Evolutionary conservation across 345 rosid species (phyloP), one percentile per base, ranked within the genome.

Genomic region (Aquilaria malaccensis): DNA sequence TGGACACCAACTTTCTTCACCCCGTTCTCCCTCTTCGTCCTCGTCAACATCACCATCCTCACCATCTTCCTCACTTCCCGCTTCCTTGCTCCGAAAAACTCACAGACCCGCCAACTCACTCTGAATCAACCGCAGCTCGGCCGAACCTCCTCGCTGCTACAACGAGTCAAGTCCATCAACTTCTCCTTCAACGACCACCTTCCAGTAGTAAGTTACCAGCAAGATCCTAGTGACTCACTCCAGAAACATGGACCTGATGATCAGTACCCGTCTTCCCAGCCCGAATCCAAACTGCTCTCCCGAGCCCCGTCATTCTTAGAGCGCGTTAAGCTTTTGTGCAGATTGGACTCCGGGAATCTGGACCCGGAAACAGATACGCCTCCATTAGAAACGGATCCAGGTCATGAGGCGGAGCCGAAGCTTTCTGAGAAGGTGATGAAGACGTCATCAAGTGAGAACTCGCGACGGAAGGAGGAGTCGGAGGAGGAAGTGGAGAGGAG

Each of bases 141-240:
- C 7, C 83, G 84, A 57, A 59, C 77, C 32, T 77, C 88, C 3
- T 85, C 91, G 1, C 62, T 85, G 48, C 50, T 81, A 50, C 79
- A 81, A 10, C 70, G 88, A 10, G 68, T 85, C 56, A 79, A 69
- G 74, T 76, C 88, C 67, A 70, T 85, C 32, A 72, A 82, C 49
- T 43, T 80, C 54, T 59, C 81, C 4, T 33, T 69, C 52, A 73
- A 78, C 71, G 78, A 69, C 52, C 66, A 70, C 68, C 69, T 77
- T 45, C 64, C 70, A 22, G 22, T 22, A 22, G 22, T 22, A 22
- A 22, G 22, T 7, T 22, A 22, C 22, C 22, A 22, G 22, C 22
- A 0, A 22, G 22, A 22, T 22, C n/a, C n/a, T 22, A 22, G 22
- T n/a, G 50, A 53, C 10, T 22, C 45, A 13, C n/a, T 52, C 37